Conservation (phyloP, 257 asterid genomes). For the Solanum piurae region DNA sequence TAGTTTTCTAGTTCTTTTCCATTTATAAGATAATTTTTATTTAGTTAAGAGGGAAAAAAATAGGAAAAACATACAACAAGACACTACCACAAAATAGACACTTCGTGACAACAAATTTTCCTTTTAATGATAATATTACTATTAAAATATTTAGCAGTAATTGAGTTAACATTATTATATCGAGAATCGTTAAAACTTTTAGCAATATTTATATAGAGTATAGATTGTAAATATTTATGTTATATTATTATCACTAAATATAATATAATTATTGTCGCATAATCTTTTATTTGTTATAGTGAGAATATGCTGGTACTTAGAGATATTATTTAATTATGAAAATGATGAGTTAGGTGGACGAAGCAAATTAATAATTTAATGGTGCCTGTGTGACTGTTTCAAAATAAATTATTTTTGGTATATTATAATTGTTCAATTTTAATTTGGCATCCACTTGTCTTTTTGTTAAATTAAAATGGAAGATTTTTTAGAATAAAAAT, state of each 20-base stretch:
- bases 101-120: no score
- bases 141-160: no score
- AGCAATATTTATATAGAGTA: no score
- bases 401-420: background rate
- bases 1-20: background rate
- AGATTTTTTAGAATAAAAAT: background rate
- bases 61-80: background rate
- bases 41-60: background rate
- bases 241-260: no score
- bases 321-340: background rate
- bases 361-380: background rate
- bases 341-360: background rate
- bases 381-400: background rate
- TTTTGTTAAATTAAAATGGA: background rate
- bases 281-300: background rate
- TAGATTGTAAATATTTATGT: no score
- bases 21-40: background rate
- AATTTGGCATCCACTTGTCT: background rate
- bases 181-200: accelerated
- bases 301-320: background rate
- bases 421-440: background rate
- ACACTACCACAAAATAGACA: background rate
- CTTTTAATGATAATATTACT: no score
- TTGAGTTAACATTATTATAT: no score
- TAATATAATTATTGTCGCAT: no score